Evolutionary conservation across 2,329 filamentous ascomycete genomes (phyloP).

Genomic region (Colletotrichum sp.): DNA sequence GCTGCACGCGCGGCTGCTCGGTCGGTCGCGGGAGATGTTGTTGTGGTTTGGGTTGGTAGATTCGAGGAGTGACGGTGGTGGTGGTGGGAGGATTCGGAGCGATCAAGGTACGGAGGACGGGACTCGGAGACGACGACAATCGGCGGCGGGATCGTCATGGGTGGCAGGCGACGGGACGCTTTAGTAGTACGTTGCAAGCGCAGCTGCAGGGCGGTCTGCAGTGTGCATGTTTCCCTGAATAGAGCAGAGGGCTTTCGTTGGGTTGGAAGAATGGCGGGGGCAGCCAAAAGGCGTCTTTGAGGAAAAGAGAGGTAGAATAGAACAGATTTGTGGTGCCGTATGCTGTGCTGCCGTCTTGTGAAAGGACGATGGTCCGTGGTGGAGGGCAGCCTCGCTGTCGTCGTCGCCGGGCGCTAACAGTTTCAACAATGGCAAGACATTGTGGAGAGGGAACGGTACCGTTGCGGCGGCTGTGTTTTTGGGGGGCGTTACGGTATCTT

Average conservation of each 20-base stretch:
- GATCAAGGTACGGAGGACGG: constrained; percentile 11
- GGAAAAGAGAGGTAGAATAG: not conserved
- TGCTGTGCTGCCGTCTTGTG: constrained; percentile 1
- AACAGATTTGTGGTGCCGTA: not conserved
- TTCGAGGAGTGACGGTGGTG: not conserved
- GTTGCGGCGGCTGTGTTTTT: constrained; percentile 13
- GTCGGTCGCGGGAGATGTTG: not conserved
- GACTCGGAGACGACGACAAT: constrained; percentile 12
- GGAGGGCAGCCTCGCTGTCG: constrained; percentile 6
- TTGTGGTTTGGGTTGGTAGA: not conserved
- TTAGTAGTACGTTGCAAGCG: constrained; percentile 1
- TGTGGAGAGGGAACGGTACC: constrained; percentile 19
- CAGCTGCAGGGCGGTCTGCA: constrained; percentile 1
- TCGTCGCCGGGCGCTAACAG: constrained; percentile 9
- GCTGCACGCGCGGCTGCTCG: constrained; percentile 1
- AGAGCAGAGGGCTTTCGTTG: not conserved
- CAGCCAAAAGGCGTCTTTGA: constrained; percentile 13
- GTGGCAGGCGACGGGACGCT: constrained; percentile 13
- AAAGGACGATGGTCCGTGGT: constrained; percentile 17
- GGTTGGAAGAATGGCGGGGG: not conserved
- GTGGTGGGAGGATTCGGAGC: not conserved
- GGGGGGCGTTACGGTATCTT: constrained; percentile 2
- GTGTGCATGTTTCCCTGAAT: constrained; percentile 9
- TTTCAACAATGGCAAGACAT: constrained; percentile 18
- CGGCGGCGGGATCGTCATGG: constrained; percentile 18